phyloP scores from a whole-genome alignment of 2,329 filamentous ascomycete species.

The Boeremia lycopersici region DNA sequence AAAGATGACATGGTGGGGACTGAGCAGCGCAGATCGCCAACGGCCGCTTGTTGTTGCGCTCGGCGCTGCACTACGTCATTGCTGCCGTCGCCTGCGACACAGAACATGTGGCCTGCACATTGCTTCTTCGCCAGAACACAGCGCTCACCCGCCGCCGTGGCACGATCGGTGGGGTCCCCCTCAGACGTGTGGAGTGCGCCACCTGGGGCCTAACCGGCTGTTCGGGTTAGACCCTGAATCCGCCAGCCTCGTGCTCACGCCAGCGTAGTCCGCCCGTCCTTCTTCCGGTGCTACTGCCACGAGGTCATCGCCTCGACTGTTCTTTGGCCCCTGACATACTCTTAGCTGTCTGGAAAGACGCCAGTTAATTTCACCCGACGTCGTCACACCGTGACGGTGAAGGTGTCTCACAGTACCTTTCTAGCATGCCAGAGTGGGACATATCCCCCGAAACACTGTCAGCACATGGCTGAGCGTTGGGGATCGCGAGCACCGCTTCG shows the following conservation, averaged over 20 bases:
- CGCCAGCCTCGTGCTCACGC: conserved; percentile 9
- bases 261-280: too few relatives aligned
- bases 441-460: too few relatives aligned
- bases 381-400: too few relatives aligned
- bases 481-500: too few relatives aligned
- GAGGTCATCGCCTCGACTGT: too few relatives aligned
- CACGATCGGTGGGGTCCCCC: not conserved
- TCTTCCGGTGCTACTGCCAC: too few relatives aligned
- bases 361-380: too few relatives aligned
- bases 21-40: conserved; percentile 7
- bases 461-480: too few relatives aligned
- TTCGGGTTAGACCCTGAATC: conserved; percentile 6
- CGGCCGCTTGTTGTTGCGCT: conserved; percentile 15
- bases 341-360: too few relatives aligned
- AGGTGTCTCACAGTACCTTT: too few relatives aligned
- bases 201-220: not conserved
- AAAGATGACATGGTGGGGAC: conserved; percentile 11
- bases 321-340: too few relatives aligned
- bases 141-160: conserved; percentile 4
- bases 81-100: conserved; percentile 1
- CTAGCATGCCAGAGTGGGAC: too few relatives aligned
- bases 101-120: conserved; percentile 4
- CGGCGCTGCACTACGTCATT: conserved; percentile 13
- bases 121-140: conserved; percentile 1
- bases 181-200: conserved; percentile 1